Evolutionary conservation across 805 yeast genomes (phyloP).

Genomic region (Zygosaccharomyces rouxii): DNA sequence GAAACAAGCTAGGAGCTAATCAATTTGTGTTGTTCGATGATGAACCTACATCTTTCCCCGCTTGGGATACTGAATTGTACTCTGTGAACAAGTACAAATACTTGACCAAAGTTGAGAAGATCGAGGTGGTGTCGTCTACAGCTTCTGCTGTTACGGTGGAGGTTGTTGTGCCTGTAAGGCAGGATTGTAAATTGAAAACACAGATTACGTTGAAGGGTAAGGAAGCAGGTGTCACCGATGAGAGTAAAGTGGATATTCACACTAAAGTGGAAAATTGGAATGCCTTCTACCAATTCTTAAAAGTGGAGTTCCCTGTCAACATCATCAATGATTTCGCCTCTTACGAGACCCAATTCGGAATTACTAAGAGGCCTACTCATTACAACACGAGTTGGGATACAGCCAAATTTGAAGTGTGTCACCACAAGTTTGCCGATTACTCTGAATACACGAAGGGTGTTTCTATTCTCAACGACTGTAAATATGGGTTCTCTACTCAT

Average conservation of each 20-base stretch:
- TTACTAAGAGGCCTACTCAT: constrained; percentile 89
- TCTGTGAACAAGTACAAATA: constrained; percentile 69
- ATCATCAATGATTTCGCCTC: constrained; percentile 70
- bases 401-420: constrained; percentile 94
- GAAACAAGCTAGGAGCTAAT: constrained; percentile 64
- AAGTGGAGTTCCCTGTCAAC: constrained; percentile 92
- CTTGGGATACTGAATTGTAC: constrained; percentile 96
- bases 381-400: constrained; percentile 94
- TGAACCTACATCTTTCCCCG: constrained; percentile 86
- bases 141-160: constrained; percentile 60
- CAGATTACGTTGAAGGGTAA: constrained; percentile 55
- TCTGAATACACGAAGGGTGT: constrained; percentile 87
- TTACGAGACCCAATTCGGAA: constrained; percentile 92
- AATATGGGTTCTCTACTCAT: constrained; percentile 89
- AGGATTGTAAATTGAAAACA: constrained; percentile 55
- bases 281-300: constrained; percentile 80
- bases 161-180: constrained; percentile 57
- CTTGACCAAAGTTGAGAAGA: constrained; percentile 34
- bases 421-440: constrained; percentile 89
- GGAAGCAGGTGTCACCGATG: constrained; percentile 40
- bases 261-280: constrained; percentile 73
- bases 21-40: constrained; percentile 82
- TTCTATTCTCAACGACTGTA: constrained; percentile 72
- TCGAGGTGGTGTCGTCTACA: constrained; percentile 37
- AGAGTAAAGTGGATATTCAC: constrained; percentile 46